Conservation (phyloP, 805 yeast species). For the Tetrapisispora iriomotensis region DNA sequence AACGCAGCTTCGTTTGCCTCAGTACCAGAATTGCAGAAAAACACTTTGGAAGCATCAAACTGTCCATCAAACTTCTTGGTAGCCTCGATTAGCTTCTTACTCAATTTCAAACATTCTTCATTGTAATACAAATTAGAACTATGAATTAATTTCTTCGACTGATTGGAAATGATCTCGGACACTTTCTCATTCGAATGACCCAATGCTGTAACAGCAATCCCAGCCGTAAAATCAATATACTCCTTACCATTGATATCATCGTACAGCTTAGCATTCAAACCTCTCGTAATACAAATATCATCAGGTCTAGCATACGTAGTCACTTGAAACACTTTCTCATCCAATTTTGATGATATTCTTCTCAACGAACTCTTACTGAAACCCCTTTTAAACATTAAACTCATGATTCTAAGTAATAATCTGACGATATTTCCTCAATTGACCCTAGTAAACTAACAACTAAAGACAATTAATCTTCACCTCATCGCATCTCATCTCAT, state of each 20-base stretch:
- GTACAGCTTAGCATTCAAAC: slow-evolving; percentile 70
- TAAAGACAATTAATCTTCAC: too few species aligned
- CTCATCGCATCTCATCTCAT: slow-evolving; percentile 3
- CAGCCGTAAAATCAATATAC: slow-evolving; percentile 87
- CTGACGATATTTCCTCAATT: too few species aligned
- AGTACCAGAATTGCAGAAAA: slow-evolving; percentile 62
- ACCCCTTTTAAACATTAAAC: slow-evolving; percentile 17
- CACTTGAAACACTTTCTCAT: slow-evolving; percentile 35
- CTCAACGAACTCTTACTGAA: slow-evolving; percentile 9
- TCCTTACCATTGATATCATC: slow-evolving; percentile 64
- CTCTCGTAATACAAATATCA: slow-evolving; percentile 60
- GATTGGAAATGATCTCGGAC: slow-evolving; percentile 60
- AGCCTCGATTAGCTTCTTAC: slow-evolving; percentile 56
- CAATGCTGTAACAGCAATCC: slow-evolving; percentile 92
- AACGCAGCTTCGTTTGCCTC: slow-evolving; percentile 76
- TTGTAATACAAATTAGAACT: slow-evolving; percentile 81
- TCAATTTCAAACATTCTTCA: slow-evolving; percentile 71
- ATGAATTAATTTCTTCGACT: slow-evolving; percentile 65
- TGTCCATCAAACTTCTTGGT: slow-evolving; percentile 73
- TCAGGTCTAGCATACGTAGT: slow-evolving; percentile 77
- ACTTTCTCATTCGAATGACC: slow-evolving; percentile 80
- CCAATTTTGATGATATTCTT: slow-evolving; percentile 8
- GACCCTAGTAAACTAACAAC: too few species aligned
- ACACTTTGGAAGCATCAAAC: slow-evolving; percentile 66
- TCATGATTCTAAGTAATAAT: too few species aligned